phyloP scores from a whole-genome alignment of 495 filamentous ascomycete genomes.

The Aspergillus funiculosus region DNA sequence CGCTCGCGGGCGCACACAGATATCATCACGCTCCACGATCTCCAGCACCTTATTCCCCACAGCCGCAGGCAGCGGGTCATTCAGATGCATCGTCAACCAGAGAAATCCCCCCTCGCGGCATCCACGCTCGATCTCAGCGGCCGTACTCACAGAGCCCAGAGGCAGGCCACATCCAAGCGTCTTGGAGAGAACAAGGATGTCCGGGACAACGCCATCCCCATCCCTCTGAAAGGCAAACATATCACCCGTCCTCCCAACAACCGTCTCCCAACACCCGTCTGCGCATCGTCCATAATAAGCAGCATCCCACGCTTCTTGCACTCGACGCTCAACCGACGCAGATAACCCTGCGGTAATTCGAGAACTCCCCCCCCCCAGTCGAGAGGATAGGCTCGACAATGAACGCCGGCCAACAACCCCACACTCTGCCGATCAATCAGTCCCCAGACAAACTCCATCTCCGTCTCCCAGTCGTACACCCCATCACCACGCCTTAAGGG shows the following conservation, averaged over 20 bases:
- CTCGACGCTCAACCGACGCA: slow-evolving; percentile 39
- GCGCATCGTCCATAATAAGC: slow-evolving; percentile 51
- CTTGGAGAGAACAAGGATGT: slow-evolving; percentile 50
- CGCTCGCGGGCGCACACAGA: slow-evolving; percentile 35
- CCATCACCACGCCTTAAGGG: slow-evolving; percentile 45
- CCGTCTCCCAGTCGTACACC: slow-evolving; percentile 51
- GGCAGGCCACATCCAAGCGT: slow-evolving; percentile 52
- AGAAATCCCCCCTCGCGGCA: slow-evolving; percentile 26
- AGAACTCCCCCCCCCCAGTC: slow-evolving; percentile 48
- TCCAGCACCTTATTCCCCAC: slow-evolving; percentile 54
- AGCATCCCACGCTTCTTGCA: slow-evolving; percentile 48
- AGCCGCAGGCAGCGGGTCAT: slow-evolving; percentile 49
- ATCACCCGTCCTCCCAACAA: slow-evolving; percentile 45
- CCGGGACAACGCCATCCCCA: slow-evolving; percentile 42
- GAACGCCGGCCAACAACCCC: slow-evolving; percentile 50
- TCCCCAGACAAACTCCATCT: slow-evolving; percentile 50
- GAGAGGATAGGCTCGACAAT: slow-evolving; percentile 52
- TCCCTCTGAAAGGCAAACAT: slow-evolving; percentile 48
- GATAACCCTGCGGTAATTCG: slow-evolving; percentile 40
- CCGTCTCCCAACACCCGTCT: slow-evolving; percentile 53
- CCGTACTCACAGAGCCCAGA: slow-evolving; percentile 46
- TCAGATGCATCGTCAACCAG: slow-evolving; percentile 41
- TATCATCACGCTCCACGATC: slow-evolving; percentile 46
- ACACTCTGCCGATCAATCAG: slow-evolving; percentile 48
- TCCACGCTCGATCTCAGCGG: slow-evolving; percentile 38